These are phyloP conservation scores for Guadua angustifolia DNA, from an alignment of 176 grass and related monocot genomes.

Conservation along the genomic window DNA sequence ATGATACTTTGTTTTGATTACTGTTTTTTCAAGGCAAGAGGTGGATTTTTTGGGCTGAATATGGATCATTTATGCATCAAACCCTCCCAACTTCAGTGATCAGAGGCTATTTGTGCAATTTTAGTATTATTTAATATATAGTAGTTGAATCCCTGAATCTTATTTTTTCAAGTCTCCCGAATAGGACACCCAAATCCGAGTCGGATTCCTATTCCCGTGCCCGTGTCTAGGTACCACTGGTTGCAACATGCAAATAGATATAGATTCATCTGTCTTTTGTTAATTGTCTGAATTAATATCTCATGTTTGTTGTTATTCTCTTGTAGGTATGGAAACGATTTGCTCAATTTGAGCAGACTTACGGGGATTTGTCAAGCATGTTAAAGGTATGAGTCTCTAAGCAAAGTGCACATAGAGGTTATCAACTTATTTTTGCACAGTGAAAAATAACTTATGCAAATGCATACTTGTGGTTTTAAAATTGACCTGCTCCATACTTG, in stretches of 20 bases:
- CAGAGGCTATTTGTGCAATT: no score
- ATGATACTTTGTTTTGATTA: no score
- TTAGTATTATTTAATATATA: no score
- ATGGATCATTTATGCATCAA: no score
- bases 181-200: no score
- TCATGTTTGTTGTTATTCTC: constrained; percentile 35
- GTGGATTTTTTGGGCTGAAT: no score
- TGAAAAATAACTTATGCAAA: background rate
- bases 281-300: constrained; percentile 34
- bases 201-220: no score
- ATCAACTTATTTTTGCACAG: background rate
- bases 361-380: constrained; percentile 92
- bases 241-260: constrained; percentile 29
- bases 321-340: constrained; percentile 90
- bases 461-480: constrained; percentile 16
- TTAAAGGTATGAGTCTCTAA: constrained; percentile 67
- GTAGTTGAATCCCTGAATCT: no score
- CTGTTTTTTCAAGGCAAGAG: no score
- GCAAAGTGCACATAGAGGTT: constrained; percentile 6
- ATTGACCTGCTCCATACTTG: background rate
- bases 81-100: no score
- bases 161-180: no score
- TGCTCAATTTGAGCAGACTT: constrained; percentile 81
- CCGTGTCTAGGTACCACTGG: no score
- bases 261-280: constrained; percentile 39